Evolutionary conservation across 2,329 filamentous ascomycete species (phyloP).

Genomic region (Fusarium verrucosum): DNA sequence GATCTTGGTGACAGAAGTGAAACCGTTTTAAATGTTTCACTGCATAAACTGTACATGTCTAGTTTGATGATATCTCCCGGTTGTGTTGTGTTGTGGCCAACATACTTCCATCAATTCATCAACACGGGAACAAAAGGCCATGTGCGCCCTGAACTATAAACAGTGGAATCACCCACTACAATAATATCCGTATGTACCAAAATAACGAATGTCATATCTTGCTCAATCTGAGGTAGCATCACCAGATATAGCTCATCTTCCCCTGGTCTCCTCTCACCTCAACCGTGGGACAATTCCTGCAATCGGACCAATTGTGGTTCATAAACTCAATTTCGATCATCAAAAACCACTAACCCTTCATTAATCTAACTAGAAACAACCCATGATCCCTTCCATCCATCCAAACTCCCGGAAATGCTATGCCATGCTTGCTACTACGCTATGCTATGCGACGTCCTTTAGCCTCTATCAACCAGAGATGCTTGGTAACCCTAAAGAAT

Average conservation of each 20-base stretch:
- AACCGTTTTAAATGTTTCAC: constrained; percentile 16
- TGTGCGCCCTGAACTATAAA: constrained; percentile 3
- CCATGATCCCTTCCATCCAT: constrained; percentile 7
- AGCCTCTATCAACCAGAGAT: constrained; percentile 9
- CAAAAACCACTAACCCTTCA: constrained; percentile 15
- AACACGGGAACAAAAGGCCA: neutral
- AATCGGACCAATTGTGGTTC: neutral
- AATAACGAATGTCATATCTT: neutral
- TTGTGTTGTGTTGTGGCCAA: constrained; percentile 3
- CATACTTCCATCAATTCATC: neutral
- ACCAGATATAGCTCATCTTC: neutral
- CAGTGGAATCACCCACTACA: neutral
- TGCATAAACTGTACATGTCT: constrained; percentile 14
- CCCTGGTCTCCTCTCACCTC: neutral
- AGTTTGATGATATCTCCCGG: constrained; percentile 19
- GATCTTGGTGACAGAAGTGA: constrained; percentile 22
- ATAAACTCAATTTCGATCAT: neutral
- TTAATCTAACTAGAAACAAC: constrained; percentile 16
- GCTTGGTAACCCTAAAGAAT: constrained; percentile 3
- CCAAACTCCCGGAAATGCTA: constrained; percentile 37
- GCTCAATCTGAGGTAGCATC: neutral
- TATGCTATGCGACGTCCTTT: constrained; percentile 19
- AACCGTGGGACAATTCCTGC: neutral
- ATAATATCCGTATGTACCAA: neutral
- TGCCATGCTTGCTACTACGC: constrained; percentile 8